Evolutionary conservation across 2,329 filamentous ascomycete genomes (phyloP), one percentile per base, ranked within the genome.

Genomic region (Malbranchea zuffiana): DNA sequence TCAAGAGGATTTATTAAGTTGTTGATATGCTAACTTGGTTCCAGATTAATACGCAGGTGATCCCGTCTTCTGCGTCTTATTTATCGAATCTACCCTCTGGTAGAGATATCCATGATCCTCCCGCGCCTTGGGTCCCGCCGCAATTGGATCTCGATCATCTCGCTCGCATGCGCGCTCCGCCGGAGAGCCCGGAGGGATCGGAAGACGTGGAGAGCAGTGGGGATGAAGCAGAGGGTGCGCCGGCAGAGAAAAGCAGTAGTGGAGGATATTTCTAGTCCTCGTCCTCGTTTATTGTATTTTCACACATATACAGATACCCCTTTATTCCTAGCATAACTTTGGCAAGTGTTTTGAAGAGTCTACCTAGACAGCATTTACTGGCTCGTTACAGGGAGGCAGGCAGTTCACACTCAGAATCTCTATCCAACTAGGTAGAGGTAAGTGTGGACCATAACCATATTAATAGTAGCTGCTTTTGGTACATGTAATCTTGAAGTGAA

Each of bases 61-160:
- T 96, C 20, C 85, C 87, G 0, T 69, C 81, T 0, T 71, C 74
- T 3, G 78, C 78, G 10, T 73, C 81, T 0, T 63, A 95, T 6
- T 61, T 93, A 3, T 72, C 82, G 5, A 78, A 75, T 43, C 81
- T 96, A 65, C 88, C 90, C 0, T 88, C 82, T 1, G 88, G 88
- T 1, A 75, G 88, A 44, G 87, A 95, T 50, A 85, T 94, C 36
- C 81, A 92, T 40, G 46, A 56, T 46, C 71, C 67, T 0, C 65
- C 84, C 23, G 79, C 78, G 50, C 67, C 75, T 1, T 95, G 78
- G 48, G 65, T 71, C 5, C 72, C 75, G 0, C 80, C 81, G 0
- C 56, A 61, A 1, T 61, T 95, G 7, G 80, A 81, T 28, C 65
- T 70, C 7, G 71, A 78, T 18, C 64, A 72, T 0, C 62, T 96